Evolutionary conservation across 2,329 filamentous ascomycete species (phyloP), one percentile per base, ranked within the genome.

Genomic region (Epicoccum sorghinum): DNA sequence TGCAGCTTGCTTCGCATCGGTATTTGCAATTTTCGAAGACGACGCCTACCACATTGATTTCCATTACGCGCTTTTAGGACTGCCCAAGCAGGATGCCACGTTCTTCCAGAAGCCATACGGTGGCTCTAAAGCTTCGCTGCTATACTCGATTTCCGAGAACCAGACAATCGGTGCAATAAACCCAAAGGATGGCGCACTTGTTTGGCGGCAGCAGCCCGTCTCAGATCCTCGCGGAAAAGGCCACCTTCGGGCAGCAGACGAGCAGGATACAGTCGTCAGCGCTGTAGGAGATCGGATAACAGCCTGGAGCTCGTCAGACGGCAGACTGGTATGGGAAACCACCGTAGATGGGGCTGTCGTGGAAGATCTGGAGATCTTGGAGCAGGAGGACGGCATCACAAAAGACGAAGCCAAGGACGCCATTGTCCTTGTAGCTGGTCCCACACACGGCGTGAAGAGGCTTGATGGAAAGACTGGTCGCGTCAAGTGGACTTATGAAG

Each of bases 31-130:
- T 56, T 96, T 92, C 79, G 82, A 85, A 64, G 95, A 99, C 72
- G 93, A 99, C 76, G 92, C 96, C 64, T 93, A 88, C 79, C 84
- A 91, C 67, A 85, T 96, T 74, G 95, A 99, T 78, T 98, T 92
- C 79, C 93, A 98, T 78, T 87, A 96, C 79, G 86, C 90, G 61
- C 87, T 98, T 43, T 80, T 99, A 68, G 95, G 95, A 69, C 78
- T 90, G 33, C 92, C 95, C 49, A 89, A 89, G 73, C 81, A 85
- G 72, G 86, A 90, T 59, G 90, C 91, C 57, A 97, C 93, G 65
- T 96, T 98, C 83, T 98, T 98, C 85, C 91, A 97, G 78, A 89
- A 88, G 65, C 93, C 95, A 35, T 84, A 89, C 68, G 83, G 85
- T 59, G 85, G 88, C 64, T 93, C 93, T 59, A 91, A 90, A 75